Conservation (phyloP, 805 yeast species). For the Saccharomycopsis sp. region DNA sequence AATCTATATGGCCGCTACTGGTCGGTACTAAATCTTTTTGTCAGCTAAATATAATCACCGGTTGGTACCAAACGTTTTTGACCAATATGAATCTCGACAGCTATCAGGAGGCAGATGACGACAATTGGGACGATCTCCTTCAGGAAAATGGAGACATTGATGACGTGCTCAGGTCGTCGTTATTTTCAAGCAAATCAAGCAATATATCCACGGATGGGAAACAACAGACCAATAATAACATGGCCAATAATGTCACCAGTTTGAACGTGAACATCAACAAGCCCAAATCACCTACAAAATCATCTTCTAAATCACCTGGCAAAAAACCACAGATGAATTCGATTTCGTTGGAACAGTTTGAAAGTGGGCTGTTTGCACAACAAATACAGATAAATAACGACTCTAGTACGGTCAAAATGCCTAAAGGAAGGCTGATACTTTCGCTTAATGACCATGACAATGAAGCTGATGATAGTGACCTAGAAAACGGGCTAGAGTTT, state of each 20-base stretch:
- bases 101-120: slow-evolving; percentile 13
- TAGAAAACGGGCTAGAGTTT: slow-evolving; percentile 20
- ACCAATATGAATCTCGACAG: slow-evolving; percentile 1
- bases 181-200: slow-evolving; percentile 11
- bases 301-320: neutral
- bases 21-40: too few relatives aligned
- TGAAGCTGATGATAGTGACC: slow-evolving; percentile 11
- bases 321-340: neutral
- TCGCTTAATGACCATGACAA: neutral
- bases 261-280: neutral
- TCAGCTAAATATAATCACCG: too few relatives aligned
- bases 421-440: neutral
- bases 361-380: neutral
- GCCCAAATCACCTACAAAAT: neutral
- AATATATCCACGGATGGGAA: neutral
- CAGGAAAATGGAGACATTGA: slow-evolving; percentile 17
- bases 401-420: neutral
- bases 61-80: too few relatives aligned
- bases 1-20: too few relatives aligned
- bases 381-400: neutral
- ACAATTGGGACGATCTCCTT: slow-evolving; percentile 19
- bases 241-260: too few relatives aligned
- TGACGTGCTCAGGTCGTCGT: slow-evolving; percentile 14
- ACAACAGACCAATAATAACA: neutral
- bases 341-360: neutral